Evolutionary conservation across 1,284 basidiomycete genomes (phyloP), one percentile per base, ranked within the genome.

Genomic region (Heliocybe sulcata): DNA sequence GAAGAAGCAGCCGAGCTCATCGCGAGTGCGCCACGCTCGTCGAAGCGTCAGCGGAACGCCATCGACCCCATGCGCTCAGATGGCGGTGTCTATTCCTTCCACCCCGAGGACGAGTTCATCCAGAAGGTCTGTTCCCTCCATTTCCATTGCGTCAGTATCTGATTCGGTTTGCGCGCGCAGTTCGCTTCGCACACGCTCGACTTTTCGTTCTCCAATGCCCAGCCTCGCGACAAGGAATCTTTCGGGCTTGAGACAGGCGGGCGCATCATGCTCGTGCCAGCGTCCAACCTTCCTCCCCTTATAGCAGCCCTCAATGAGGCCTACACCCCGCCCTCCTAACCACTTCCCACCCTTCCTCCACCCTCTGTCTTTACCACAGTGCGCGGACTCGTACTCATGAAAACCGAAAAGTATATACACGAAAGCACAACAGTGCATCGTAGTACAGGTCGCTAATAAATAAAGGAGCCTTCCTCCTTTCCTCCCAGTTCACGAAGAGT

Each of bases 81-180:
- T 0, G 77, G 79, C 52, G 82, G 81, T 0, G 69, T 83, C 6
- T 90, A 85, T 63, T 72, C 82, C 0, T 95, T 92, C 72, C 94
- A 97, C 65, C 85, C 89, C 0, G 94, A 97, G 67, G 94, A 96
- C 68, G 85, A 87, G 52, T 74, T 77, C 53, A 83, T 93, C 51
- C 78, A 80, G 59, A 71, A 83, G 72, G 91, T 90, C 52, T 48
- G 77, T 65, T 25, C 27, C n/a, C 47, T 3, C 47, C 47, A 25
- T 12, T 45, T 53, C 35, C 8, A 35, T 38, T 56, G n/a, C n/a
- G n/a, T n/a, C n/a, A n/a, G n/a, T n/a, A n/a, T 52, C 42, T 38
- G 50, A 50, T 42, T 49, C 10, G 31, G 25, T 29, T n/a, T 51
- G 25, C 12, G 10, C n/a, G 8, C n/a, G 3, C 64, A 93, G 85